Evolutionary conservation across 768 basidiomycete genomes (phyloP).

Genomic region (Lentinus brumalis): DNA sequence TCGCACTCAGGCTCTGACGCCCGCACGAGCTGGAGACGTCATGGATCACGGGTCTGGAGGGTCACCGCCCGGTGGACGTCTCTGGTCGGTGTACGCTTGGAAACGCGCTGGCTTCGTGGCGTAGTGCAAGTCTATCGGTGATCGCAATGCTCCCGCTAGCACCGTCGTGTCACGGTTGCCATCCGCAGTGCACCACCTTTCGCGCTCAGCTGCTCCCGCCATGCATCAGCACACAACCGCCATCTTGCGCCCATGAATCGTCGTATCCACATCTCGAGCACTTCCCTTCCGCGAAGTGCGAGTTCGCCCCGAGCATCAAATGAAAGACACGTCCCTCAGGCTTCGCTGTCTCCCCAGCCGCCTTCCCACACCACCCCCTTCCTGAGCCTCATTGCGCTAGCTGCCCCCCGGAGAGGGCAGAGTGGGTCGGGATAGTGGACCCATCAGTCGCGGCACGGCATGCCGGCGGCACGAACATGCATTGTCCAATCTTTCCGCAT

Average conservation of each 20-base stretch:
- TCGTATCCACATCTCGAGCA: background rate
- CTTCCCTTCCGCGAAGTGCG: background rate
- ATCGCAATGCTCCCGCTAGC: background rate
- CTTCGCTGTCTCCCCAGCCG: background rate
- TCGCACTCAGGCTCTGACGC: background rate
- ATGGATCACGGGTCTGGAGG: background rate
- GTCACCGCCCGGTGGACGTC: background rate
- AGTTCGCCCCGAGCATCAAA: background rate
- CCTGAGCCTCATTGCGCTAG: background rate
- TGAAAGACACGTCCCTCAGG: background rate
- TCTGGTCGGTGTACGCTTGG: background rate
- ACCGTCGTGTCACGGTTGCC: too few relatives aligned
- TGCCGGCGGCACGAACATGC: background rate
- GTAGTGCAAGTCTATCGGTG: background rate
- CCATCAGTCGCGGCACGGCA: background rate
- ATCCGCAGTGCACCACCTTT: too few relatives aligned
- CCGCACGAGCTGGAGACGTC: background rate
- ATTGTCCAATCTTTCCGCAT: background rate
- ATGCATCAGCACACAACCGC: background rate
- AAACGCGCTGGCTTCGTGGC: background rate
- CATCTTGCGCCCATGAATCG: background rate
- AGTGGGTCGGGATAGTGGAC: background rate
- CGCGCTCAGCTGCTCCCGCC: too few relatives aligned
- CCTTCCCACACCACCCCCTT: background rate
- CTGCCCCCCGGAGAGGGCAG: background rate